Evolutionary conservation across 2,329 filamentous ascomycete genomes (phyloP), one percentile per base, ranked within the genome.

Genomic region (Cryphonectria parasitica): DNA sequence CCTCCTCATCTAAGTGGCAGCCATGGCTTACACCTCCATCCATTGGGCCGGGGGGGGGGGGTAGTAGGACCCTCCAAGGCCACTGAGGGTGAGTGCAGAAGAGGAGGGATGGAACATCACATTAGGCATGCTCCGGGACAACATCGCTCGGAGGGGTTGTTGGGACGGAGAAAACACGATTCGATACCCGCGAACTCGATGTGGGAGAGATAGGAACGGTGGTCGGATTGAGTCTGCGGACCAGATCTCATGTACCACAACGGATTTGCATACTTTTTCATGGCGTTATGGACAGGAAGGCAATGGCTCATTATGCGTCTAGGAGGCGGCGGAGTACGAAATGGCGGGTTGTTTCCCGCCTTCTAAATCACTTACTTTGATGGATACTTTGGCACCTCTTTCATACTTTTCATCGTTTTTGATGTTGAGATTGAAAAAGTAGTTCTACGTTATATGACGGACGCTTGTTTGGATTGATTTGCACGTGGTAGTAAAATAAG

Each of bases 181-280:
- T 22, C 58, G 58, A 61, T 61, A 39, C 31, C 39, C 10, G 43
- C 43, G 31, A 49, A n/a, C n/a, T 15, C 54, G 54, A 31, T 43
- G 49, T 68, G 54, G 54, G 28, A 31, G 25, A 61, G 39, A 43
- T 15, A 49, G 22, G 45, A 7, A 49, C 7, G 45, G 45, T 49
- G 45, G 45, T 49, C 45, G 22, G 45, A 49, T 22, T 54, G 8
- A 39, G 31, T n/a, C 58, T n/a, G 34, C 31, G 58, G 31, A 39
- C 17, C 17, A 60, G 56, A 31, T 31, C 56, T 36, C 19, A 34
- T 45, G 54, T 34, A 58, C 25, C 28, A 34, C 54, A 58, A 58
- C 54, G 64, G 58, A 56, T 71, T 60, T 67, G 67, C 70, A 71
- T 71, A 67, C 45, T 71, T 71, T 34, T 39, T 6, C 45, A 66